Percentiles rank a stretch among this genome's conserved stretches.
Evolutionary conservation across 331 rosid species (phyloP).

Genomic region (Cydonia oblonga): DNA sequence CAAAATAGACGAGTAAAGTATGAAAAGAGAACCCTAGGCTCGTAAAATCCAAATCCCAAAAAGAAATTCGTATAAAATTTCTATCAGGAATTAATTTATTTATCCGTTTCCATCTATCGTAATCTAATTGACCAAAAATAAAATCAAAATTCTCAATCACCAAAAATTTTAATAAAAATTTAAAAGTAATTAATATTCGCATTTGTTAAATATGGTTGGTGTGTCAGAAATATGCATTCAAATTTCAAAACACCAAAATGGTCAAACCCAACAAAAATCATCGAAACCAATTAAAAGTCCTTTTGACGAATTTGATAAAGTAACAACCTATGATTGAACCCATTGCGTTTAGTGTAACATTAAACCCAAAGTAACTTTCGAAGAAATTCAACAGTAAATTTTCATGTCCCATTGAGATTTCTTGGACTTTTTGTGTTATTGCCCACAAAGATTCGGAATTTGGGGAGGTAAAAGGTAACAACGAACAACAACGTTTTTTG

Average conservation of each 20-base stretch:
- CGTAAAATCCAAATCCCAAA: conserved; percentile 29
- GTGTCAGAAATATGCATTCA: conserved; percentile 34
- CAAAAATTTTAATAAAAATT: conserved; percentile 12
- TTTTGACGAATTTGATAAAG: conserved; percentile 22
- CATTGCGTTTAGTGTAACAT: background rate
- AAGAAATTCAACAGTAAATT: conserved; percentile 5
- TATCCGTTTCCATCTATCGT: conserved; percentile 15
- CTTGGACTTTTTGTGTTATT: conserved; percentile 7
- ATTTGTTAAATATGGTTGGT: conserved; percentile 26
- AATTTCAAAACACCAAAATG: background rate
- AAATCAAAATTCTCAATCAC: conserved; percentile 37
- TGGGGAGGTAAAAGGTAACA: background rate
- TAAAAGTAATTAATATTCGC: conserved; percentile 16
- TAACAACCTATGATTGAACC: conserved; percentile 16
- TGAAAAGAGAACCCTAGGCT: conserved; percentile 41
- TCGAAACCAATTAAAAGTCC: conserved; percentile 2
- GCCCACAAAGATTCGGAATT: conserved; percentile 15
- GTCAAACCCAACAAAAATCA: conserved; percentile 23
- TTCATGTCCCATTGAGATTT: conserved; percentile 8
- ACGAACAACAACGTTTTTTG: background rate
- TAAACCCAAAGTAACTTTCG: conserved; percentile 2
- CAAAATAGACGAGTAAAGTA: conserved; percentile 18
- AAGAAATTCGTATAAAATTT: conserved; percentile 21
- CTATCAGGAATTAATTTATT: conserved; percentile 24
- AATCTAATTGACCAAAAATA: conserved; percentile 17